Evolutionary conservation across 1,284 basidiomycete genomes (phyloP), one percentile per base, ranked within the genome.

Genomic region (Tranzscheliella williamsii): DNA sequence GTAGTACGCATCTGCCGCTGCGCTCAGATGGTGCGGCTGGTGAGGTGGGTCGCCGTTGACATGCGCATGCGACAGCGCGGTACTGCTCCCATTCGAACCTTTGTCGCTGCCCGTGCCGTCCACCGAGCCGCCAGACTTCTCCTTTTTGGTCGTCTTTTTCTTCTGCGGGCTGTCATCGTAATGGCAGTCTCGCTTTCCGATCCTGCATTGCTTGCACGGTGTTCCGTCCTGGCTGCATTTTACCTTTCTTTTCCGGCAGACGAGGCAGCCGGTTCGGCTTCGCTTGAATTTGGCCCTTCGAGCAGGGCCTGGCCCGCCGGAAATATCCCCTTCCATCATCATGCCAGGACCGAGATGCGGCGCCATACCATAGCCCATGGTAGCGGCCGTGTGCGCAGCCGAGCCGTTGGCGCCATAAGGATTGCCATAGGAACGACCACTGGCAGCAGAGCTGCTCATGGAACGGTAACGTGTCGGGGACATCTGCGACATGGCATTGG

Each of bases 191-290:
- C 71, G 66, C 48, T 72, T 70, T 41, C 71, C 71, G 38, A 69
- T 67, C 15, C 63, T 44, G 40, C 71, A 73, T 34, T 73, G 69
- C 46, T 70, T 71, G 63, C 71, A 73, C 5, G 71, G 71, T 5
- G 53, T 66, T 11, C 71, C 71, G 29, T 73, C 71, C 48, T 73
- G 71, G 20, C 52, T 46, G 27, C 71, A 73, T 48, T 73, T 73
- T 48, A 73, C 69, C 42, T 73, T 73, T 21, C 71, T 46, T 55
- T 72, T 72, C 39, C 71, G 50, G 55, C 71, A 73, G 24, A 72
- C 64, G 26, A 73, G 51, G 36, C 71, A 73, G 15, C 69, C 71
- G 8, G 67, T 73, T 23, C 71, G 50, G 39, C 48, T 55, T 18
- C 71, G 62, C 52, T 62, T 71, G 64, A 73, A 73, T 42, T 73